phyloP scores from a whole-genome alignment of 495 filamentous ascomycete species.

The Polyplosphaeria fusca region DNA sequence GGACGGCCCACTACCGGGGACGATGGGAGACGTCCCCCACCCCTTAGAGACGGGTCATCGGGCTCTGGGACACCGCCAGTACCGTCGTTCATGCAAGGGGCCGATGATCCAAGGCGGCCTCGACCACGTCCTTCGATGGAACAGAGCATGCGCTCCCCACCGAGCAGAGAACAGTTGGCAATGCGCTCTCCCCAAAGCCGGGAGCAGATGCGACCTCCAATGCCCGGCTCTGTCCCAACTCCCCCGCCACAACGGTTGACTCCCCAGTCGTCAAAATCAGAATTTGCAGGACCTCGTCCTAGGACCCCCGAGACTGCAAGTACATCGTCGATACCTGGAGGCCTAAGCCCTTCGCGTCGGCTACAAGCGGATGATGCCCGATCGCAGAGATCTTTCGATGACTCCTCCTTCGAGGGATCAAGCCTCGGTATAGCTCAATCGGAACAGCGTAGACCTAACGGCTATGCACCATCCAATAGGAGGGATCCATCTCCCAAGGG shows the following conservation, averaged over 20 bases:
- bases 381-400: constrained; percentile 22
- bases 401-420: constrained; percentile 15
- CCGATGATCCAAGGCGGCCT: constrained; percentile 20
- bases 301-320: constrained; percentile 31
- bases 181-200: constrained; percentile 29
- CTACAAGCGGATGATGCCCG: constrained; percentile 25
- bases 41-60: constrained; percentile 4
- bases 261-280: constrained; percentile 36
- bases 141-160: constrained; percentile 25
- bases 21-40: constrained; percentile 16
- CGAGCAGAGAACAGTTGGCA: constrained; percentile 31
- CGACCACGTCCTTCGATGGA: constrained; percentile 34
- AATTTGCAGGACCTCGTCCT: constrained; percentile 20
- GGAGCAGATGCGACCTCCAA: constrained; percentile 29
- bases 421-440: constrained; percentile 8
- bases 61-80: constrained; percentile 10
- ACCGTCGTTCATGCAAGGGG: constrained; percentile 10
- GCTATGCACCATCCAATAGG: neutral
- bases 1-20: constrained; percentile 10
- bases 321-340: constrained; percentile 18
- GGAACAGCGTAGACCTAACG: constrained; percentile 22
- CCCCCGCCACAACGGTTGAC: constrained; percentile 27
- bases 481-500: constrained; percentile 27
- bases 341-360: constrained; percentile 20
- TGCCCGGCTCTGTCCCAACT: neutral